A percentile compares a stretch with the other conserved stretches of the same genome.
Conservation (phyloP, 2,329 filamentous ascomycete genomes). For the Alternaria ethzedia region DNA sequence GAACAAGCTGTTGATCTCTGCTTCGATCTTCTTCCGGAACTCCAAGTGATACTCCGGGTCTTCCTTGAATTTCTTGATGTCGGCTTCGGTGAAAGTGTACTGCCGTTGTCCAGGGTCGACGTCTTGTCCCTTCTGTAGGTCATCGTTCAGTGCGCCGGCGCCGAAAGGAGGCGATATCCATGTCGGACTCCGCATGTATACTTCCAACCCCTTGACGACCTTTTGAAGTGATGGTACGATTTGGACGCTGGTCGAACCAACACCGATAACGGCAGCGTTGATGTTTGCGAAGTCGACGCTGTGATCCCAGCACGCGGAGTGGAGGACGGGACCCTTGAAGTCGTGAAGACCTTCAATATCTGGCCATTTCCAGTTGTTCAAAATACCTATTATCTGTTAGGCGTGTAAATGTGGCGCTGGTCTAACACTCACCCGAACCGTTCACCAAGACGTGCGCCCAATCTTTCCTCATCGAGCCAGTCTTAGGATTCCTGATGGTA, state of each 20-base stretch:
- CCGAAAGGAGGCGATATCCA: constrained; percentile 52
- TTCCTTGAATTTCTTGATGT: constrained; percentile 62
- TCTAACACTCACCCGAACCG: constrained; percentile 45
- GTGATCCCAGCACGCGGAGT: constrained; percentile 53
- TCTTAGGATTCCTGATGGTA: constrained; percentile 44
- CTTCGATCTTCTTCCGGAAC: constrained; percentile 57
- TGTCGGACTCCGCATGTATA: constrained; percentile 49
- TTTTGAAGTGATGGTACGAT: constrained; percentile 50
- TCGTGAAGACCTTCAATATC: constrained; percentile 51
- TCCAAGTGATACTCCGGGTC: constrained; percentile 63
- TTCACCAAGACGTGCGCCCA: constrained; percentile 53
- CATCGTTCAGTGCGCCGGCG: constrained; percentile 40
- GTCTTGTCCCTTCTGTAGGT: constrained; percentile 44
- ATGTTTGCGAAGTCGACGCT: constrained; percentile 43
- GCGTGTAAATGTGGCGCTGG: constrained; percentile 27
- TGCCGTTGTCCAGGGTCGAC: constrained; percentile 52
- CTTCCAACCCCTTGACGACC: constrained; percentile 41
- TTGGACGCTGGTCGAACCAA: constrained; percentile 44
- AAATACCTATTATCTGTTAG: constrained; percentile 48
- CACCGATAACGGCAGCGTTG: constrained; percentile 41
- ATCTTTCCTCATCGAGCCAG: constrained; percentile 41
- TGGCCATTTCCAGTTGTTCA: constrained; percentile 56
- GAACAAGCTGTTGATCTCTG: constrained; percentile 60
- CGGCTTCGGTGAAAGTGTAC: constrained; percentile 57
- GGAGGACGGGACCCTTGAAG: constrained; percentile 54